Evolutionary conservation across 495 filamentous ascomycete genomes (phyloP), one percentile per base, ranked within the genome.

Genomic region (Daldinia concentrica): DNA sequence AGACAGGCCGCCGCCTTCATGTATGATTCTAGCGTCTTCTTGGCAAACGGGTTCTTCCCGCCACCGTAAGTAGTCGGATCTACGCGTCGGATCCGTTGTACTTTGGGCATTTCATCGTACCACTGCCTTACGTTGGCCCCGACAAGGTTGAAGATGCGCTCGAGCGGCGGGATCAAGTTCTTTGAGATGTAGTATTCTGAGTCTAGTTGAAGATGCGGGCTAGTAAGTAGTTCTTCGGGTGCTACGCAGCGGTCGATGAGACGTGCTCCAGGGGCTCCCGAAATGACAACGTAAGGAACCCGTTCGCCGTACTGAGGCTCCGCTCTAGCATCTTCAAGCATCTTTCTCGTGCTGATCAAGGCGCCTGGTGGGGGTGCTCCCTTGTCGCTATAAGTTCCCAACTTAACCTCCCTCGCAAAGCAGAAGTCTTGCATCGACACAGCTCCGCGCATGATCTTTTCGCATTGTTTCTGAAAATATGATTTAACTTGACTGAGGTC

Each of bases 31-130:
- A 99, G 82, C 11, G 92, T 96, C 77, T 87, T 90, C 64, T 84
- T 87, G 29, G 60, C 74, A 58, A 62, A 70, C 70, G 73, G 76
- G 72, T 80, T 76, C 68, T 76, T 64, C 14, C 72, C 51, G 57
- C 48, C 70, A 8, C 54, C 30, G 43, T 45, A 64, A 30, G 59
- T 26, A 6, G 76, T 36, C 57, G 77, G 78, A 71, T 89, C 87
- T 34, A 90, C 76, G 50, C 84, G 84, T 29, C 88, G 86, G 39
- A 95, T 87, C 3, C 90, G 86, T 72, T 92, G 92, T 36, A 92
- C 85, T 78, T 96, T 97, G 24, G 95, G 95, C 93, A 97, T 97
- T 79, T 97, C 93, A 60, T 97, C 94, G 68, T 94, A 98, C 95
- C 95, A 99, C 62, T 87, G 84, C 15, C 92, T 84, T 12, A 98